phyloP scores from a whole-genome alignment of 78 protist species.

The Blattamonas nauphoetae region DNA sequence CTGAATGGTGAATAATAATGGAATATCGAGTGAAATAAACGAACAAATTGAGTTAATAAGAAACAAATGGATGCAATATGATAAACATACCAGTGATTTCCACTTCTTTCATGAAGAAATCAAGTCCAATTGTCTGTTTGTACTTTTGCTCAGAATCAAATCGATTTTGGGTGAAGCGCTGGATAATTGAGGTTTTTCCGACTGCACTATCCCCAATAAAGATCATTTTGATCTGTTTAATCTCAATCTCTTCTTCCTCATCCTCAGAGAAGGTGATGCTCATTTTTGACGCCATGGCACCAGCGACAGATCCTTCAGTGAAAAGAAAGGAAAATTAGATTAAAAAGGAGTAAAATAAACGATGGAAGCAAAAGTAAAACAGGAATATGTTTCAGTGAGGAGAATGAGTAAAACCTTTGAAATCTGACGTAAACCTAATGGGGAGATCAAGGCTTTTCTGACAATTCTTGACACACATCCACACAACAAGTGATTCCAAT shows the following conservation, averaged over 20 bases:
- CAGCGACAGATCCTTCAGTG: too few relatives aligned
- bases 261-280: constrained; percentile 3
- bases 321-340: too few relatives aligned
- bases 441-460: too few relatives aligned
- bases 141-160: constrained; percentile 27
- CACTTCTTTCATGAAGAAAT: constrained; percentile 46
- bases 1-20: neutral
- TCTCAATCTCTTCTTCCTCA: constrained; percentile 15
- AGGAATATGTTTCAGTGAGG: too few relatives aligned
- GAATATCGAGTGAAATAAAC: neutral
- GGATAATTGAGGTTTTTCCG: constrained; percentile 56
- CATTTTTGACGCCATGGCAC: too few relatives aligned
- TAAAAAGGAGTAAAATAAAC: too few relatives aligned
- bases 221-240: constrained; percentile 27
- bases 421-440: too few relatives aligned
- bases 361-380: too few relatives aligned
- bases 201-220: constrained; percentile 63
- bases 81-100: constrained; percentile 21
- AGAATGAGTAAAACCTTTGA: too few relatives aligned
- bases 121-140: constrained; percentile 69
- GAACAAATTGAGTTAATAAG: neutral
- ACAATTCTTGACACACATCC: too few relatives aligned
- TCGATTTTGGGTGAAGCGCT: constrained; percentile 36
- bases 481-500: too few relatives aligned
- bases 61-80: neutral